Percentiles rank a stretch among this genome's conserved stretches.
These are phyloP conservation scores for Coemansia biformis DNA, from an alignment of 192 early-diverging fungal species.

Conservation along the genomic window DNA sequence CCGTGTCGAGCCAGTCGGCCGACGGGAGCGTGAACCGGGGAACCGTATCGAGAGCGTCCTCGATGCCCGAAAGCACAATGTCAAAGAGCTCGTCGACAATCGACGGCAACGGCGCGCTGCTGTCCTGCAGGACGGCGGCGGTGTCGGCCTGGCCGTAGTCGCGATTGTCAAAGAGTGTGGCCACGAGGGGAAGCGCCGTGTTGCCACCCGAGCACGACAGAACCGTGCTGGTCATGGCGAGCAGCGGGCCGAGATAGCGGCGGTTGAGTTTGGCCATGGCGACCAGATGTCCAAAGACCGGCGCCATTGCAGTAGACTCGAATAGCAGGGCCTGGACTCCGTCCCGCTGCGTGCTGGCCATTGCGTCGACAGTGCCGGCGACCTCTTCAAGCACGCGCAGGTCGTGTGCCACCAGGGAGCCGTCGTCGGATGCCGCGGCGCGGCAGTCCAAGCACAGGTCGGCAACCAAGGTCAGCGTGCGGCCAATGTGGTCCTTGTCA, in stretches of 20 bases:
- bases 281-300: constrained; percentile 18
- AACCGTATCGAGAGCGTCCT: constrained; percentile 26
- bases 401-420: constrained; percentile 2
- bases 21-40: constrained; percentile 12
- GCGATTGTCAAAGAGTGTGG: not conserved
- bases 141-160: not conserved
- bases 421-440: not conserved
- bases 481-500: constrained; percentile 25
- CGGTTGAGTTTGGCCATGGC: constrained; percentile 21
- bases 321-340: constrained; percentile 1
- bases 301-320: constrained; percentile 10
- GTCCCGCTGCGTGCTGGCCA: not conserved
- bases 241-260: constrained; percentile 22
- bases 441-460: constrained; percentile 42
- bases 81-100: constrained; percentile 21
- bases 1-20: not conserved
- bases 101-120: not conserved
- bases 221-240: constrained; percentile 12
- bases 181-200: constrained; percentile 1
- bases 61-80: constrained; percentile 28
- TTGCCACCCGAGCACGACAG: not conserved
- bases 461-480: constrained; percentile 23
- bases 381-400: constrained; percentile 22
- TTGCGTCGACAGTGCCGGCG: constrained; percentile 9
- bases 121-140: not conserved